Base-by-base conservation (phyloP, 495 filamentous ascomycete genomes). In the Neurospora tetraspora region DNA sequence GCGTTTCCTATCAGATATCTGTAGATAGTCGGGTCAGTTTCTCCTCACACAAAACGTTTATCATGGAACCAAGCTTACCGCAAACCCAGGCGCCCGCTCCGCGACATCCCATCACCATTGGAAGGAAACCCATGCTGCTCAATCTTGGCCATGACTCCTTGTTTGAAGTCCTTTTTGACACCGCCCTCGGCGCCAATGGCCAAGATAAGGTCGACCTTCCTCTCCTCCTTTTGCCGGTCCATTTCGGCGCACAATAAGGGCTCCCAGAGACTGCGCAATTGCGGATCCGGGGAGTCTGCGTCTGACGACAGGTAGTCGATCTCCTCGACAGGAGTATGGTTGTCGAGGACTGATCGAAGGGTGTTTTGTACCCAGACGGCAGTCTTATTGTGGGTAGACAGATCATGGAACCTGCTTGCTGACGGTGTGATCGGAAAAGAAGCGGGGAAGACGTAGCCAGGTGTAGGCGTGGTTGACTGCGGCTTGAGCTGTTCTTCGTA, bases 1-100 rank as follows among this genome's bases (percentile, higher is more conserved):
- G 81, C 81, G 68, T 76, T 84, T n/a, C 83, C 84, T 68, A 85
- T 83, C 39, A 86, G 80, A 42, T 79, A 82, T 69, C 84, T 86
- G 47, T 9, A 4, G 23, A 14, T 10, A 45, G 16, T 10, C 27
- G 16, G 20, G 31, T 37, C 34, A 34, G 18, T 45, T 39, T 14
- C 12, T 12, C 20, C 16, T 42, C 16, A n/a, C 16, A n/a, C 9
- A 8, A 34, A 27, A 4, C 8, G 5, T 2, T 53, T 38, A 31
- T 43, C 20, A 6, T 16, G 23, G 12, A 31, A 8, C 4, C 27
- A 72, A 53, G 20, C 81, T 65, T 79, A 85, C 85, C 83, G 81
- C 31, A 86, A 69, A 68, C 83, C 80, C 39, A 86, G 71, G 9
- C 80, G 81, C 7, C 83, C 84, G 39, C 80, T 83, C 27, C 82